phyloP scores from a whole-genome alignment of 257 asterid species.

The Prunella vulgaris region DNA sequence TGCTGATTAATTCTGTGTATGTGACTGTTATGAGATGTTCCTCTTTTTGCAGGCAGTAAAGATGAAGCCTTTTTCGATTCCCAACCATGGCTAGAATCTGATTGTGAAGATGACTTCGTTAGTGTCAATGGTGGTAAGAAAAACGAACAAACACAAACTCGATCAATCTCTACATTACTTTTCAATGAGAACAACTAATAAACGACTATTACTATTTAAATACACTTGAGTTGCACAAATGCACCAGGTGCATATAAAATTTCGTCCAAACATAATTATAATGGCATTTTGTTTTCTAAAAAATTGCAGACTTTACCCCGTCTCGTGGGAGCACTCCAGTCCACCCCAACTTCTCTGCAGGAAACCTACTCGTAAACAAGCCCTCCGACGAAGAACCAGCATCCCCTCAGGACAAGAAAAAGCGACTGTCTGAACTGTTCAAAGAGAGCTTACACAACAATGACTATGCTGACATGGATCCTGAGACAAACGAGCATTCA shows the following conservation, averaged over 20 bases:
- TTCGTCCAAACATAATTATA: too few relatives aligned
- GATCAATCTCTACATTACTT: neutral
- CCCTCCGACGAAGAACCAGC: conserved; percentile 15
- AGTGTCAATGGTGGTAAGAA: conserved; percentile 84
- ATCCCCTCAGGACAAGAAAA: conserved; percentile 49
- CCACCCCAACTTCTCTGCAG: conserved; percentile 38
- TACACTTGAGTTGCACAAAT: too few relatives aligned
- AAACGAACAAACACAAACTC: neutral
- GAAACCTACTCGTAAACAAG: conserved; percentile 21
- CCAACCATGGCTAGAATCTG: conserved; percentile 75
- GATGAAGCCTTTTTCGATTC: conserved; percentile 74
- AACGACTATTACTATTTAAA: too few relatives aligned
- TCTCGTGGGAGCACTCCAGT: conserved; percentile 72
- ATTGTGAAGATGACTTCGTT: conserved; percentile 69
- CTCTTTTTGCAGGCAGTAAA: conserved; percentile 53
- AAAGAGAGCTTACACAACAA: conserved; percentile 35
- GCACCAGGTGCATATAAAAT: too few relatives aligned
- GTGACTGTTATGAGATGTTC: neutral
- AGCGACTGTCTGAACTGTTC: conserved; percentile 56
- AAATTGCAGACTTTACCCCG: conserved; percentile 59
- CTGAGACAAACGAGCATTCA: conserved; percentile 1
- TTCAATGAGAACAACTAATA: too few relatives aligned
- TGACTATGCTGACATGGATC: conserved; percentile 18
- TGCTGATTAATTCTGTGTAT: neutral
- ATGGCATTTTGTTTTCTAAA: neutral